Evolutionary conservation across 2,329 filamentous ascomycete genomes (phyloP), one percentile per base, ranked within the genome.

Genomic region (Diaporthe australafricana): DNA sequence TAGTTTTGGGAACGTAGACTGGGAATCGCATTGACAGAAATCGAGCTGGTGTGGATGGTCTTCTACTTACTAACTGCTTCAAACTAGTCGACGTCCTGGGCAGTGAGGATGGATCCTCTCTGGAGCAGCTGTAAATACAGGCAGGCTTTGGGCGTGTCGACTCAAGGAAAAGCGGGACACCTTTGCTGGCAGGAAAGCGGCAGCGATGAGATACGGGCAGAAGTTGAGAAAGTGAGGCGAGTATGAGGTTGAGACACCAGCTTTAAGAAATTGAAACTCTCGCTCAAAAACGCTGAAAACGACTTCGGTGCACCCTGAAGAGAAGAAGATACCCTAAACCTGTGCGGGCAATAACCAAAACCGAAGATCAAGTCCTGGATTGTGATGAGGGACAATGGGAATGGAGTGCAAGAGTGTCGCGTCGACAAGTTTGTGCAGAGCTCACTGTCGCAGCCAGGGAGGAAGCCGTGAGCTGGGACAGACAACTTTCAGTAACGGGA

Each of bases 251-350:
- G 42, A 20, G 16, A 30, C 60, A 60, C 47, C n/a, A 63, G 68
- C 70, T 69, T 55, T 69, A 69, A 68, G n/a, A 60, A 69, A 69
- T 42, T 52, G 42, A 73, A 68, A 57, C 38, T 30, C 71, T 45
- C 72, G 70, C 70, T 72, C 45, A 47, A 66, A 73, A 71, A 65
- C 69, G 69, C 69, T 73, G 69, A 53, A 69, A 63, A 55, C 32
- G 56, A 53, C 50, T 22, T 56, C 42, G 45, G 45, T 70, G 53
- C 62, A 56, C 68, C 50, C 70, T 60, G 70, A 57, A 62, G 65
- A 70, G 70, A 73, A 73, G 70, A 68, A 63, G 70, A 72, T 72
- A 60, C 45, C 50, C 57, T 73, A 73, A 70, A 70, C 38, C 50
- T 73, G 72, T 52, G 65, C 52, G 55, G 72, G 65, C 27, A 35